phyloP scores from a whole-genome alignment of 176 grass and related monocot species.

The Triticum turgidum region DNA sequence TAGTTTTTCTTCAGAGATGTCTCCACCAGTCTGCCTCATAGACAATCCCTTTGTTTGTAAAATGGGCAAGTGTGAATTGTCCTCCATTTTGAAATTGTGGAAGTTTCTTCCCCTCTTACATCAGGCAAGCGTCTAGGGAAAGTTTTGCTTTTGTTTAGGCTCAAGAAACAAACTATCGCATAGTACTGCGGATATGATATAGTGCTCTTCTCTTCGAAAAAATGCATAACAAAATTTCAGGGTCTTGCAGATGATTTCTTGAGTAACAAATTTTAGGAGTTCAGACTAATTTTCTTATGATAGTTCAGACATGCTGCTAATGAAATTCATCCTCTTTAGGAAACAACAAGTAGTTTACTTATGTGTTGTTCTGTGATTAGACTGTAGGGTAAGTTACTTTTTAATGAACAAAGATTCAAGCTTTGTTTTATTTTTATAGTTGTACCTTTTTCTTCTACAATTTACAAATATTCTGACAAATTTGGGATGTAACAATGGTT shows the following conservation, averaged over 20 bases:
- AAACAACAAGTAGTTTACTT: too few relatives aligned
- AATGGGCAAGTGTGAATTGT: background rate
- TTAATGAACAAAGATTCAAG: too few relatives aligned
- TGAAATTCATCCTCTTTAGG: background rate
- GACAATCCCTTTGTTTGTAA: background rate
- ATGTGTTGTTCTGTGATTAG: too few relatives aligned
- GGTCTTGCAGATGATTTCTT: too few relatives aligned
- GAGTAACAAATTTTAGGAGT: background rate
- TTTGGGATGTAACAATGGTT: too few relatives aligned
- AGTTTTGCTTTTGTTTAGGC: background rate
- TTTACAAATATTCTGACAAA: too few relatives aligned
- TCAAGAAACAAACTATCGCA: background rate
- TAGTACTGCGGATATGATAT: background rate
- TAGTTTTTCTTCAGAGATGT: background rate
- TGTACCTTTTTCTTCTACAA: too few relatives aligned
- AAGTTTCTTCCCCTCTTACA: background rate
- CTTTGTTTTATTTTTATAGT: too few relatives aligned
- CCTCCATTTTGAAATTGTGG: background rate
- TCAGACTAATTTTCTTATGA: background rate
- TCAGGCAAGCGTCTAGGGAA: background rate
- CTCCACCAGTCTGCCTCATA: background rate
- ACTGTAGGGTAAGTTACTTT: too few relatives aligned
- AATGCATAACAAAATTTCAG: background rate
- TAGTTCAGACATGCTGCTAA: background rate
- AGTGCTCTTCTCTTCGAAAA: background rate